Conservation (phyloP, 2,329 filamentous ascomycete genomes). For the Botrytis cinerea region DNA sequence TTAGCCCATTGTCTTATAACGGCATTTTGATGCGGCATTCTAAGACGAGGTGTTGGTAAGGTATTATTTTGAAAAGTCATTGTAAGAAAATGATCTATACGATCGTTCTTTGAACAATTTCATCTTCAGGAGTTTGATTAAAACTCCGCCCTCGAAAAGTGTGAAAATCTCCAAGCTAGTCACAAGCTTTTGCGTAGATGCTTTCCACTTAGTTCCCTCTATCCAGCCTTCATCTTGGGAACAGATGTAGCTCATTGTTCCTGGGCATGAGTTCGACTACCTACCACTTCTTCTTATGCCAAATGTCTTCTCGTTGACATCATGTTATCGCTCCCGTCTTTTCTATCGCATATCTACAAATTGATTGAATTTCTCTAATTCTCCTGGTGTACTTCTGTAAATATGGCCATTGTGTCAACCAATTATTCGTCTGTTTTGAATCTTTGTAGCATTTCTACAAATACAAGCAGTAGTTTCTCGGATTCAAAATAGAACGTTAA, state of each 20-base stretch:
- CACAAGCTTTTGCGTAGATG: neutral
- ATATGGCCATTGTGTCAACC: no score
- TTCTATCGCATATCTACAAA: neutral
- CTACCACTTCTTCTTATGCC: neutral
- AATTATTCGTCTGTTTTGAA: no score
- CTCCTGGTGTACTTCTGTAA: no score
- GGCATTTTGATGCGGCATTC: neutral
- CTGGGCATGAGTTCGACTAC: neutral
- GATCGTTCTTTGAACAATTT: neutral
- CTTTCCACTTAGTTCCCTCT: neutral
- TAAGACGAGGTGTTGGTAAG: neutral
- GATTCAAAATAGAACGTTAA: neutral
- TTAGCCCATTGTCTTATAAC: neutral
- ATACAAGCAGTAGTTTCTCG: neutral
- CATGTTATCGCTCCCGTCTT: neutral
- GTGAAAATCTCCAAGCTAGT: neutral
- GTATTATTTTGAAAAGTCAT: neutral
- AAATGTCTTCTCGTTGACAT: neutral
- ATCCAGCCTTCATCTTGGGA: neutral
- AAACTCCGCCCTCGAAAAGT: neutral
- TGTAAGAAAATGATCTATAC: neutral
- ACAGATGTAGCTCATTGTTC: neutral
- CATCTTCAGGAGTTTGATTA: neutral
- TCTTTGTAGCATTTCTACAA: no score
- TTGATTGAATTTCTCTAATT: no score